Base-by-base conservation (phyloP, 164 flowering plant species). In the Tetrastigma voinierianum region DNA sequence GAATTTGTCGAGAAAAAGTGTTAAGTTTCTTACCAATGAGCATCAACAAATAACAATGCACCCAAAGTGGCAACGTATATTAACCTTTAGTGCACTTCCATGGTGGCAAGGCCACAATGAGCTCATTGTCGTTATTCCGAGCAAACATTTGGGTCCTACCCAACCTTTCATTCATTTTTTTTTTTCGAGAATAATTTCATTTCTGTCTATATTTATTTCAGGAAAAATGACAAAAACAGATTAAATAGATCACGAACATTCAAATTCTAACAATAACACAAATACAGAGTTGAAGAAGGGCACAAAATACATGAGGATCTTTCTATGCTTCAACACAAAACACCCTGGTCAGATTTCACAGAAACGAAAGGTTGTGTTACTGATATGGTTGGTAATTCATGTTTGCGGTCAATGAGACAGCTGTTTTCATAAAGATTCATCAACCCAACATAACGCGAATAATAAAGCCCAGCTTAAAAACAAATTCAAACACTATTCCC, bases 1-100 rank as follows among this genome's bases (percentile, higher is more conserved):
- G 44, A 66, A 63, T 51, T 72, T 72, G 70, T 72, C 63, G 61
- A 52, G 65, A 56, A 64, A n/a, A 47, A 57, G 18, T n/a, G 18
- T 2, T 40, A 57, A 57, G 61, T n/a, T n/a, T n/a, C 40, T 58
- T 45, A 21, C 49, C 21, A 9, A 20, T 2, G 44, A 68, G 48
- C 73, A 51, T 60, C n/a, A n/a, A n/a, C 67, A 65, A 46, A 58
- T 70, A 58, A 46, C 24, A 65, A 57, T 43, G 58, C 55, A 65
- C 55, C n/a, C 14, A 46, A 58, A 69, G 72, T 74, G 77, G 70
- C 7, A n/a, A 23, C 16, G 68, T 46, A 53, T 45, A 55, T 56
- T n/a, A 24, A 20, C 61, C 20, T 55, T 53, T 20, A 62, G 60
- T 68, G 32, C 61, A 44, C 52, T 51, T 51, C 15, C 18, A 19